Base-by-base conservation (phyloP, 768 basidiomycete species). In the Trametopsis cervina region DNA sequence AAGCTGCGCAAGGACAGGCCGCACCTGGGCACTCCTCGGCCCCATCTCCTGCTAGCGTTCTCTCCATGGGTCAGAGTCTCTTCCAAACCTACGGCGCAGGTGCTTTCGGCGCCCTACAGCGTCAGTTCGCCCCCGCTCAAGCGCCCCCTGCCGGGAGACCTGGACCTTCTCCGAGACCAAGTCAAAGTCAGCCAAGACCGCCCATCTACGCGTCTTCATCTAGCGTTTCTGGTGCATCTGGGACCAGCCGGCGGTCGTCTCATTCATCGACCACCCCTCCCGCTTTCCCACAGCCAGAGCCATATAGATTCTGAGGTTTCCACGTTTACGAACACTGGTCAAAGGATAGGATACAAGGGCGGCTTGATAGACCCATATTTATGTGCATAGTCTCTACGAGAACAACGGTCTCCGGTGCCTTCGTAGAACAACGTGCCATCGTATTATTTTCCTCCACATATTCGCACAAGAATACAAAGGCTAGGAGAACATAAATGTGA, bases 201-300 rank as follows among this genome's bases (percentile, higher is more conserved):
- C 33, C 46, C 3, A 40, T 39, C 38, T 17, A 33, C 10, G 21
- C 46, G 7, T 40, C 39, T 22, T 29, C 18, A 33, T 25, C 22
- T 44, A 41, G 35, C 22, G 49, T 47, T 25, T 23, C 60, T 10
- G 50, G 51, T 33, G 29, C 50, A 21, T 59, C 59, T 21, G 15
- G 9, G 29, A 7, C 29, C 29, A 7, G 9, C 29, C 29, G 29
- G 9, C 29, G 29, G 9, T 15, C 29, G 29, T 40, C 33, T 22
- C 59, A 60, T 23, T 55, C 64, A 7, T 15, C 29, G 29, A 15
- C 29, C 9, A 33, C 29, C 15, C 29, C 15, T 33, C 29, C 29
- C 7, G 15, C 29, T 7, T 15, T 33, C 29, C 29, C 29, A 33
- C 29, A 15, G 29, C 29, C 29, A 33, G 29, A 33, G 29, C 29